Base-by-base conservation (phyloP, 1,284 basidiomycete species). In the Cryptococcus neoformans region DNA sequence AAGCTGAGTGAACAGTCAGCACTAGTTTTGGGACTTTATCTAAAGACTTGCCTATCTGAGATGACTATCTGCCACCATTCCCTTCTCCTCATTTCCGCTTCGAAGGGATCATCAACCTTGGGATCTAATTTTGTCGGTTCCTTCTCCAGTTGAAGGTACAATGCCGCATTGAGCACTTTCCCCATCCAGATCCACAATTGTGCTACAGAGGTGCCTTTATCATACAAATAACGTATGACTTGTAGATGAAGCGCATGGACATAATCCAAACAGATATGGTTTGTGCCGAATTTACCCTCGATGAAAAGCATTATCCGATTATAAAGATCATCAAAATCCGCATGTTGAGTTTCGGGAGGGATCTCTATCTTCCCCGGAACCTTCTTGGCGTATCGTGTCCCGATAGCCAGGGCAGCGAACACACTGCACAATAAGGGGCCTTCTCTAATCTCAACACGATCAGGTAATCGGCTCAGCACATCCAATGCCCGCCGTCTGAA, bases 21-120 rank as follows among this genome's bases (percentile, higher is more conserved):
- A 28, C 28, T 28, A 28, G 28, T 28, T 28, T 28, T 28, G 37
- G 10, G 16, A 37, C 17, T 41, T 38, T n/a, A 35, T 10, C 34
- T 8, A 11, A 36, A 7, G 10, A 54, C 56, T 58, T 49, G 54
- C 56, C 36, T 46, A 28, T 58, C 48, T 8, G 52, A 48, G 1
- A 44, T 11, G 14, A 35, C 14, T 12, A 54, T 2, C 4, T 45
- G 35, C 51, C 39, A 54, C 56, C 56, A 58, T 16, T 50, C 17
- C 21, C 56, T 44, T 37, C 56, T 49, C 21, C 52, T 50, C 52
- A 58, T 45, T 37, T 58, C 56, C 16, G 37, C 48, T 51, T 49
- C 46, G 36, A 53, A 58, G 10, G 48, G 46, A 4, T n/a, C 28
- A 4, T n/a, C 28, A 7, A 54, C 14, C 5, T 37, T 36, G 11